Evolutionary conservation across 768 basidiomycete genomes (phyloP).

Genomic region (Podaxis carcinomalis): DNA sequence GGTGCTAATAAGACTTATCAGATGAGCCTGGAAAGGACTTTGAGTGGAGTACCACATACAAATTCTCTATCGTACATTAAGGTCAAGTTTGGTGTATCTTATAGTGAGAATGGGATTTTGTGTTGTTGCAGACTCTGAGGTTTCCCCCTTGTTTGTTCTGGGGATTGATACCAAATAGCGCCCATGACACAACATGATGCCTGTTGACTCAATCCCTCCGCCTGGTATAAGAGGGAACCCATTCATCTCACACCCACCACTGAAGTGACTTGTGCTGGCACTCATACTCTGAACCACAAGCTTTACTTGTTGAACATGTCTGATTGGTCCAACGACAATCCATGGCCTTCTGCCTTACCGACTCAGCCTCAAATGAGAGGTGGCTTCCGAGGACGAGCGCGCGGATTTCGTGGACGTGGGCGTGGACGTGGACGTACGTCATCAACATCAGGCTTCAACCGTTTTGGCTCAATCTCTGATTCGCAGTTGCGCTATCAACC

Average conservation of each 20-base stretch:
- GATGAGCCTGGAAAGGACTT: constrained; percentile 40
- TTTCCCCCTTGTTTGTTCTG: too few species aligned
- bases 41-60: constrained; percentile 44
- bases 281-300: not conserved
- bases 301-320: not conserved
- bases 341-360: not conserved
- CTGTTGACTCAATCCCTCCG: not conserved
- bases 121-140: too few species aligned
- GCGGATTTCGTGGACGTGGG: not conserved
- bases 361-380: not conserved
- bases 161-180: not conserved
- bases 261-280: not conserved
- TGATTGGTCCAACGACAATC: not conserved
- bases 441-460: not conserved
- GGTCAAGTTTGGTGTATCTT: too few species aligned
- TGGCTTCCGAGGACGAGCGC: not conserved
- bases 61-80: constrained; percentile 32
- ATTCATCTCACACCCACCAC: too few species aligned
- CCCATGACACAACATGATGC: not conserved
- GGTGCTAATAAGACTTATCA: constrained; percentile 13
- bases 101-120: too few species aligned
- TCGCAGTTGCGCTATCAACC: constrained; percentile 4
- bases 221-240: not conserved
- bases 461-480: not conserved
- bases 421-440: not conserved